These are phyloP conservation scores for Rhododendron griersonianum DNA, from an alignment of 148 eudicot genomes.

Conservation along the genomic window DNA sequence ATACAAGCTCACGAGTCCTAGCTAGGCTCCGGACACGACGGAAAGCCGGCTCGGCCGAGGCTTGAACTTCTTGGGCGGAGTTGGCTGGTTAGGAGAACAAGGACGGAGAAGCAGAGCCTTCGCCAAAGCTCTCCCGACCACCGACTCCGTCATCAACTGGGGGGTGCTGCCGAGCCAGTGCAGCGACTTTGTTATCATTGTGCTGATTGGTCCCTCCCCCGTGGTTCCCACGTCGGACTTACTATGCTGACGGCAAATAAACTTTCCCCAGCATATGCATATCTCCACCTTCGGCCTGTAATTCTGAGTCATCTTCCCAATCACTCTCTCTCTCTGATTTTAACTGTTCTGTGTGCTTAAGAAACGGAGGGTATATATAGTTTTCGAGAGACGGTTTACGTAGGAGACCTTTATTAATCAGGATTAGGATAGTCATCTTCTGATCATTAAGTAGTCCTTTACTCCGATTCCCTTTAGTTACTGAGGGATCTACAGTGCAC, in stretches of 20 bases:
- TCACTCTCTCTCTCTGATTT: no score
- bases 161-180: not conserved
- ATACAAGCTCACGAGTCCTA: not conserved
- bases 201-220: not conserved
- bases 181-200: not conserved
- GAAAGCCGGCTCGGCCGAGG: not conserved
- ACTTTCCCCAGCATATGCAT: not conserved
- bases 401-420: not conserved
- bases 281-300: not conserved
- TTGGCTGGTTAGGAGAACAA: not conserved
- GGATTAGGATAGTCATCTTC: not conserved
- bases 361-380: not conserved
- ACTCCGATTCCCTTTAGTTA: no score
- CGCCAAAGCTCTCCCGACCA: not conserved
- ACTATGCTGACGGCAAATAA: not conserved
- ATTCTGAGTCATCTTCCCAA: not conserved
- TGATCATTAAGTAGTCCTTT: no score
- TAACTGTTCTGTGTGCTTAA: not conserved
- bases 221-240: not conserved
- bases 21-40: not conserved
- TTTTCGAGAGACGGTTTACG: not conserved
- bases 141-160: not conserved
- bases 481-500: no score
- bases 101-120: not conserved
- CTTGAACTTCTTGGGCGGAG: not conserved